Evolutionary conservation across 148 eudicot genomes (phyloP).

Genomic region (Arbutus unedo): DNA sequence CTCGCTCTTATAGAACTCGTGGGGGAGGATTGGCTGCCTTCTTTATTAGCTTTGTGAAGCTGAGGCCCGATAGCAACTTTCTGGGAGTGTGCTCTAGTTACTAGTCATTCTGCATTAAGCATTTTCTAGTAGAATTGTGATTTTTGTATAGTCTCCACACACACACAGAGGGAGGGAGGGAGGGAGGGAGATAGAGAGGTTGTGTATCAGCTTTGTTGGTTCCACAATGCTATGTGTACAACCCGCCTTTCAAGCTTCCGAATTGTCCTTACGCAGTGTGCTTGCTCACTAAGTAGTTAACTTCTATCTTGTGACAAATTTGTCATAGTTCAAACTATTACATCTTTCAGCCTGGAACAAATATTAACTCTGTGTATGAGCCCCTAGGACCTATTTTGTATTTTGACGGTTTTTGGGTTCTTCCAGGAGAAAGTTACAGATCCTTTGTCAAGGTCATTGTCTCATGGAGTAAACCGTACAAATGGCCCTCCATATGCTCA

Average conservation of each 20-base stretch:
- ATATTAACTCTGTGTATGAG: neutral
- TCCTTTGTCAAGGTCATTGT: conserved; percentile 51
- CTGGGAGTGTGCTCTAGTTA: neutral
- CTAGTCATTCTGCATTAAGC: neutral
- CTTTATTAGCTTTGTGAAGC: neutral
- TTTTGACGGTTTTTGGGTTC: conserved; percentile 2
- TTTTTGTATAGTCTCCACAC: too few species aligned
- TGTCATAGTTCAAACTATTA: conserved; percentile 11
- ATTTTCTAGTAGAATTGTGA: neutral
- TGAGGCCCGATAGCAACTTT: neutral
- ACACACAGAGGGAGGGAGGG: neutral
- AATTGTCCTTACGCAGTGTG: neutral
- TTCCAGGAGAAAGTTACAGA: conserved; percentile 73
- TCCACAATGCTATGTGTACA: neutral
- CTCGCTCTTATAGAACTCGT: too few species aligned
- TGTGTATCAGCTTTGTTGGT: neutral
- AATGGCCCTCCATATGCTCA: conserved; percentile 56
- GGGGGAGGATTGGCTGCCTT: too few species aligned
- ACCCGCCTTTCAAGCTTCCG: neutral
- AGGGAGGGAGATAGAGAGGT: neutral
- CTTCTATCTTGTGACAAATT: conserved; percentile 7
- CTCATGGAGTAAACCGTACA: conserved; percentile 54
- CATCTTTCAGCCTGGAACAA: neutral
- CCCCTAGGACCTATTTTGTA: neutral
- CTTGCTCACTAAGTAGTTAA: neutral